Base-by-base conservation (phyloP, 192 early-diverging fungal species). In the Backusella sp. region DNA sequence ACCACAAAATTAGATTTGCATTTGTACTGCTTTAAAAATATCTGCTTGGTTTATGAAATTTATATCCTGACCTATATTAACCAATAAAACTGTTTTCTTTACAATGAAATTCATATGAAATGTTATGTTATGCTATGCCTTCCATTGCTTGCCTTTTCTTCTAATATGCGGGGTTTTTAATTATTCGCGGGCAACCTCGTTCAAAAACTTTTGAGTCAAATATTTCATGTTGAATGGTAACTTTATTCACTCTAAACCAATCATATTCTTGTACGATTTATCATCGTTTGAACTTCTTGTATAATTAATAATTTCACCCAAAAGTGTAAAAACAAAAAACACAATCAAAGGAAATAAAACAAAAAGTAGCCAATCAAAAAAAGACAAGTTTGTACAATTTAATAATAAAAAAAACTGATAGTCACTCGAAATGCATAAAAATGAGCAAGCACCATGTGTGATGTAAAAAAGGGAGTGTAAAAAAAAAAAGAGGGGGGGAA, bases 351-450 rank as follows among this genome's bases (percentile, higher is more conserved):
- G 21, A 62, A 62, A 39, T 39, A 39, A 62, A 59, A 59, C 14
- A 59, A 26, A 59, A 26, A 28, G 9, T 11, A 62, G 26, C 56
- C 56, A 62, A 62, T 62, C 56, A 62, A 12, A 62, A 28, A 21
- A 8, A 62, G 56, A 62, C 56, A 62, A 62, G 56, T 62, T 62
- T 62, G 26, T 62, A 62, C 56, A 62, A 62, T 62, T 62, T 62
- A 62, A 62, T 62, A 62, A 28, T 62, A 62, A 62, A 26, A 62
- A 62, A 62, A 62, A 62, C 56, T 62, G 23, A 62, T 62, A 62
- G 56, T 62, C 56, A 62, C 56, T 62, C 9, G 56, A 62, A 62
- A 62, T 62, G 56, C 56, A 62, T 62, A 62, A 62, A 62, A 28
- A 62, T 62, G 56, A 62, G 26, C 56, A 62, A 62, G 56, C 26